Evolutionary conservation across 2,329 filamentous ascomycete species (phyloP).

Genomic region (Gliomastix tumulicola): DNA sequence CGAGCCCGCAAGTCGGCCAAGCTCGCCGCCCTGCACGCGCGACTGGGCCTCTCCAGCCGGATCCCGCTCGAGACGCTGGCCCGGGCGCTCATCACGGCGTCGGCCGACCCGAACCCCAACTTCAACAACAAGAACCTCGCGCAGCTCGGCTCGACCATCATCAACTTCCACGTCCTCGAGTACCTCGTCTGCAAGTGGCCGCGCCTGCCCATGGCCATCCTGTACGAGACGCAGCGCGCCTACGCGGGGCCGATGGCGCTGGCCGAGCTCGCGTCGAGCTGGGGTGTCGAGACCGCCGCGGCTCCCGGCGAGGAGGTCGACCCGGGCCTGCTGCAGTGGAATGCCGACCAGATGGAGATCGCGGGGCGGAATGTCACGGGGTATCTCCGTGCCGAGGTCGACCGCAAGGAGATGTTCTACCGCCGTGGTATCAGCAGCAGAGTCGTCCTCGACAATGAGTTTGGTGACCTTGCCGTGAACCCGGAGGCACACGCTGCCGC

Average conservation of each 20-base stretch:
- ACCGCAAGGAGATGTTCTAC: slow-evolving; percentile 31
- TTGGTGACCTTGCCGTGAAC: slow-evolving; percentile 54
- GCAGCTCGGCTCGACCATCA: slow-evolving; percentile 72
- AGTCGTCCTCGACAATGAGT: slow-evolving; percentile 77
- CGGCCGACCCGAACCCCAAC: slow-evolving; percentile 68
- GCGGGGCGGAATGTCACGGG: slow-evolving; percentile 38
- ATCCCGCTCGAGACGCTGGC: slow-evolving; percentile 83
- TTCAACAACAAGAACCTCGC: slow-evolving; percentile 89
- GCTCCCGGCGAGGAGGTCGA: slow-evolving; percentile 88
- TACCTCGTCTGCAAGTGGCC: slow-evolving; percentile 84
- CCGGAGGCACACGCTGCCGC: slow-evolving; percentile 1
- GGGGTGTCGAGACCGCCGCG: slow-evolving; percentile 87
- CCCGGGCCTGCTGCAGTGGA: slow-evolving; percentile 81
- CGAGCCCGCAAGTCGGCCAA: slow-evolving; percentile 71
- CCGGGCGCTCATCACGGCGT: slow-evolving; percentile 75
- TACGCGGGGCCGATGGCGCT: slow-evolving; percentile 74
- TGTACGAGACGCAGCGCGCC: slow-evolving; percentile 79
- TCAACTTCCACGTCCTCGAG: slow-evolving; percentile 86
- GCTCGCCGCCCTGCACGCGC: slow-evolving; percentile 85
- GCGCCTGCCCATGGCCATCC: slow-evolving; percentile 79
- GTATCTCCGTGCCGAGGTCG: slow-evolving; percentile 43
- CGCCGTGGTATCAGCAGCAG: slow-evolving; percentile 68
- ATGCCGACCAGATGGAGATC: slow-evolving; percentile 36
- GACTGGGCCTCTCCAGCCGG: slow-evolving; percentile 73
- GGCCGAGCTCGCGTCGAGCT: slow-evolving; percentile 67